Percentiles rank a stretch among this genome's conserved stretches.
These are phyloP conservation scores for Nakazawaea populi DNA, from an alignment of 805 yeast genomes.

Conservation along the genomic window DNA sequence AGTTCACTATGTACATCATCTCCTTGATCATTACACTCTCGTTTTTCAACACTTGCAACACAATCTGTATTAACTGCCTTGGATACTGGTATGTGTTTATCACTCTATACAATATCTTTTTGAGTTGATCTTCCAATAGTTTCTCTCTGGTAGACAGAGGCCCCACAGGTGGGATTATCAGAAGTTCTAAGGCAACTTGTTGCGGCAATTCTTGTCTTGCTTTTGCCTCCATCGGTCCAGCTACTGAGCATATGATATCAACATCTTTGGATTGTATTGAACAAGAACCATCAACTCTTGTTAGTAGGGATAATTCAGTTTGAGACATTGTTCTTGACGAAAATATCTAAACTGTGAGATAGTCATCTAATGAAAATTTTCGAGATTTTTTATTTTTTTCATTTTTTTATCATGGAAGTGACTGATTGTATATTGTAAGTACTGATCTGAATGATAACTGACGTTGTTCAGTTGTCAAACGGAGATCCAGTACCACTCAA, in stretches of 20 bases:
- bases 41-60: constrained; percentile 55
- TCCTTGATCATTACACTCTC: constrained; percentile 31
- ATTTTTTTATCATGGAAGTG: too few species aligned
- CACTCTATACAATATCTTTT: constrained; percentile 52
- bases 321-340: not conserved
- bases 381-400: too few species aligned
- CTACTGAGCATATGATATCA: constrained; percentile 62
- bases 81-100: constrained; percentile 67
- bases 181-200: constrained; percentile 68
- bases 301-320: constrained; percentile 23
- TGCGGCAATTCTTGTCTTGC: constrained; percentile 81
- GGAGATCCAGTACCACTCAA: too few species aligned
- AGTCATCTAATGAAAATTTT: too few species aligned
- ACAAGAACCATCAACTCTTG: constrained; percentile 72
- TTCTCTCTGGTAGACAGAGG: constrained; percentile 70
- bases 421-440: too few species aligned
- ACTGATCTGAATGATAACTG: too few species aligned
- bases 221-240: constrained; percentile 89
- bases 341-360: too few species aligned
- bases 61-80: constrained; percentile 68
- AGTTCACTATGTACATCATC: constrained; percentile 16
- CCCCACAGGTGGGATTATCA: constrained; percentile 75
- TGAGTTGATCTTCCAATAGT: constrained; percentile 63
- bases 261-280: constrained; percentile 35
- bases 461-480: too few species aligned